Evolutionary conservation across 352 stramenopile genomes (phyloP).

Genomic region (Globisporangium irregulare): DNA sequence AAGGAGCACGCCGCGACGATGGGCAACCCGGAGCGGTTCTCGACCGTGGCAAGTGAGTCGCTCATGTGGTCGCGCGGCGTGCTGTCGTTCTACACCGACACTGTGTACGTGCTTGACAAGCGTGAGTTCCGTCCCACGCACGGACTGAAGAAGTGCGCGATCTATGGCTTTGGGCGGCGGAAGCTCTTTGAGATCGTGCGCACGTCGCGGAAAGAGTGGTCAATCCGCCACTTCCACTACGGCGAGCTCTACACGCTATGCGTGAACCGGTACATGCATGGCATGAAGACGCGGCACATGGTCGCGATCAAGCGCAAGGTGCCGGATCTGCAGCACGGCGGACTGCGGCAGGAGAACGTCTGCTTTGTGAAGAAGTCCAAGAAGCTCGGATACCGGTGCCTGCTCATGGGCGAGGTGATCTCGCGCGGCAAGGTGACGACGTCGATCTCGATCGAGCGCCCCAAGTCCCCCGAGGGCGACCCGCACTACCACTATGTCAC

Average conservation of each 20-base stretch:
- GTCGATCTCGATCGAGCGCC: slow-evolving; percentile 64
- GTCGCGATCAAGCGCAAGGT: slow-evolving; percentile 68
- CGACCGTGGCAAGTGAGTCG: slow-evolving; percentile 70
- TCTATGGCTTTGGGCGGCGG: slow-evolving; percentile 74
- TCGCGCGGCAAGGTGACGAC: slow-evolving; percentile 78
- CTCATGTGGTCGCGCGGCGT: slow-evolving; percentile 71
- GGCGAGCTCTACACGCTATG: slow-evolving; percentile 63
- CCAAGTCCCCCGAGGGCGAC: slow-evolving; percentile 43
- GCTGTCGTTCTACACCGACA: slow-evolving; percentile 80
- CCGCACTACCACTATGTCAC: slow-evolving; percentile 72
- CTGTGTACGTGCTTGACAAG: slow-evolving; percentile 80
- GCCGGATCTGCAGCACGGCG: slow-evolving; percentile 45
- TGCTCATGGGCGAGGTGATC: slow-evolving; percentile 82
- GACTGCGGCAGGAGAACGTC: slow-evolving; percentile 66
- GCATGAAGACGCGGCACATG: slow-evolving; percentile 74
- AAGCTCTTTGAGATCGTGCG: slow-evolving; percentile 79
- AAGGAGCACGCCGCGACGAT: slow-evolving; percentile 38
- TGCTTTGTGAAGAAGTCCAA: slow-evolving; percentile 83
- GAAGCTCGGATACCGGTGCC: slow-evolving; percentile 57
- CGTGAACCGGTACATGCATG: slow-evolving; percentile 62
- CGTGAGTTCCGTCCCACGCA: slow-evolving; percentile 61
- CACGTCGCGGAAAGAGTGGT: slow-evolving; percentile 71
- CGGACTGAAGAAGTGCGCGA: slow-evolving; percentile 63
- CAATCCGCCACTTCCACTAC: slow-evolving; percentile 52
- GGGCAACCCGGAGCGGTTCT: slow-evolving; percentile 41